These are phyloP conservation scores for Patellaria atrata DNA, from an alignment of 495 filamentous ascomycete genomes.

Conservation along the genomic window DNA sequence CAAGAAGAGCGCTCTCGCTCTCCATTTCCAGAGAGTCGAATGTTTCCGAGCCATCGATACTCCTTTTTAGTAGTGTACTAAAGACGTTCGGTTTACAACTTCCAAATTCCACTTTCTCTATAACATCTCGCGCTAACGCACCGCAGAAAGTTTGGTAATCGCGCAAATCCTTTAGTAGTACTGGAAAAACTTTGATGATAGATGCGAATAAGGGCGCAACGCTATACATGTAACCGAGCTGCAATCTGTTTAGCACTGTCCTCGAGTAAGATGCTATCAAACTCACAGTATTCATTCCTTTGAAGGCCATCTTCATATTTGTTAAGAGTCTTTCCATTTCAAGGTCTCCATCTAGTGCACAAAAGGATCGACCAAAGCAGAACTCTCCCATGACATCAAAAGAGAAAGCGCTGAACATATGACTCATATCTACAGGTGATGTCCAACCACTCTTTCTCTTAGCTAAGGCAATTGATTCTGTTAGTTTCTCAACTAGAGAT, in stretches of 20 bases:
- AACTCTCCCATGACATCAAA: slow-evolving; percentile 3
- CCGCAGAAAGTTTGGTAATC: background rate
- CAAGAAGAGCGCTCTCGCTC: slow-evolving; percentile 1
- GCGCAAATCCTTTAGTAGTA: background rate
- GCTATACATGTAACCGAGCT: slow-evolving; percentile 1
- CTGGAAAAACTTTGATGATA: background rate
- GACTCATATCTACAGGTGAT: background rate
- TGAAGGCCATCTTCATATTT: background rate
- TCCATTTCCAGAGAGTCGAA: too few relatives aligned
- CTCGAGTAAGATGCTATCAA: background rate
- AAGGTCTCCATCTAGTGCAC: background rate
- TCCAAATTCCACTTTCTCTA: background rate
- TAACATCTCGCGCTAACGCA: background rate
- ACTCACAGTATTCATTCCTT: slow-evolving; percentile 1
- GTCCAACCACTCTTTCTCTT: slow-evolving; percentile 1
- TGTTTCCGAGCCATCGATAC: too few relatives aligned
- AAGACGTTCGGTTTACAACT: background rate
- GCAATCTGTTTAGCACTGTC: background rate
- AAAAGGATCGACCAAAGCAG: slow-evolving; percentile 1
- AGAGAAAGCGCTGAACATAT: background rate
- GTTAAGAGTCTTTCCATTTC: background rate
- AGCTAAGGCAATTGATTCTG: too few relatives aligned
- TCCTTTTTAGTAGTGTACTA: background rate
- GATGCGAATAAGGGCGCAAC: background rate
- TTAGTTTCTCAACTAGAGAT: too few relatives aligned